phyloP scores from a whole-genome alignment of 2,329 filamentous ascomycete species.

The Tolypocladium ophioglossoides region DNA sequence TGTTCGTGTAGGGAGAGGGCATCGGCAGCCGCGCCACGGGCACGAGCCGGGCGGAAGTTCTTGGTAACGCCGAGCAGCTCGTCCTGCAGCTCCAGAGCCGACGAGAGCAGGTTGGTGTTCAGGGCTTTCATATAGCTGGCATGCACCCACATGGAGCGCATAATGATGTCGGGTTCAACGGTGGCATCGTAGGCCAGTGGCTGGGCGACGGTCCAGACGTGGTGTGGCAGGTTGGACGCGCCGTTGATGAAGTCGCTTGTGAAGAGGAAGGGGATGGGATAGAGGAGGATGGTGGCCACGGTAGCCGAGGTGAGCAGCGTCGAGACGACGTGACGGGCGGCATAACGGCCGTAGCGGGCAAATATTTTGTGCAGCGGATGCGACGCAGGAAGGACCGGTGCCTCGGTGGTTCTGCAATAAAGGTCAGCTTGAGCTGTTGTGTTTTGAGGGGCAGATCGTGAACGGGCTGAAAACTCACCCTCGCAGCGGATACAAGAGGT shows the following conservation, averaged over 20 bases:
- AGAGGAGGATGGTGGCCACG: constrained; percentile 59
- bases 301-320: constrained; percentile 66
- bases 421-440: background rate
- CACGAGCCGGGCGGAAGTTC: constrained; percentile 39
- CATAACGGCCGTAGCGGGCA: constrained; percentile 58
- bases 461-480: constrained; percentile 42
- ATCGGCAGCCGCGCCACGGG: constrained; percentile 17
- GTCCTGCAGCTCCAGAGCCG: constrained; percentile 61
- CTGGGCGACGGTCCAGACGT: constrained; percentile 71
- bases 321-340: constrained; percentile 62
- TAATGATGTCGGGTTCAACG: constrained; percentile 58
- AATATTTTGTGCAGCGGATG: constrained; percentile 58
- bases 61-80: constrained; percentile 52
- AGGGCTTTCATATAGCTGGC: constrained; percentile 72
- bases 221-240: constrained; percentile 61
- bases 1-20: constrained; percentile 16
- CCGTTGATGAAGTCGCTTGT: constrained; percentile 61
- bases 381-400: constrained; percentile 50
- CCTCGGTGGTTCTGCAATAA: constrained; percentile 56
- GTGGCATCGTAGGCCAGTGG: constrained; percentile 43
- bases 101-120: constrained; percentile 50
- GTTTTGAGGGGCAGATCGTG: background rate
- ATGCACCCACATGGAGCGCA: constrained; percentile 75
- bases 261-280: constrained; percentile 66
- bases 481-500: constrained; percentile 65